Evolutionary conservation across 768 basidiomycete species (phyloP), one percentile per base, ranked within the genome.

Genomic region (Russula compacta): DNA sequence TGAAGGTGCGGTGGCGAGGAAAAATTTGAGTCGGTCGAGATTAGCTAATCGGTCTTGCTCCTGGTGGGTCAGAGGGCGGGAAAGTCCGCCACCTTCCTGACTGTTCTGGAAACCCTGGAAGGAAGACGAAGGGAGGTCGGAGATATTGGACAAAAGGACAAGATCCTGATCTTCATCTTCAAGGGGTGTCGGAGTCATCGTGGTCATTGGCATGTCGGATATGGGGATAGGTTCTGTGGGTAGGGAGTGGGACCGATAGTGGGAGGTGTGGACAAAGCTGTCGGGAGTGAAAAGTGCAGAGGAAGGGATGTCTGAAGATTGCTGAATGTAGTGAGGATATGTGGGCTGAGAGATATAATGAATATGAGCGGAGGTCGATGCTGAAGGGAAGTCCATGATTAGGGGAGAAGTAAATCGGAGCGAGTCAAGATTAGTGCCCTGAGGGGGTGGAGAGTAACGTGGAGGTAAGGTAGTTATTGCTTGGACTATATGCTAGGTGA

Each of bases 21-120:
- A 94, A 75, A 85, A 87, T 74, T 93, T 93, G 73, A 94, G 87
- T 21, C 83, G 73, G 67, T 94, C 89, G 21, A 94, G 80, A 65
- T 87, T 79, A n/a, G 81, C 81, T 44, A 92, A 76, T 29, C 82
- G 78, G 21, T 88, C 86, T 59, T 84, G 82, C 71, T 92, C 89
- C 53, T 80, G 74, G 1, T 79, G 69, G 6, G 79, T 82, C 51
- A 91, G 78, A 0, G 84, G 78, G n/a, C 86, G 75, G 19, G 78
- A 76, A 19, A 85, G 78, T 6, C 68, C 71, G 52, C 66, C 63
- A 14, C 57, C 56, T 9, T 53, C 51, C 17, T 55, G 51, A n/a
- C 11, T 46, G 19, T 54, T 46, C 36, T 64, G 56, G 62, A 65
- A 63, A n/a, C 57, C 53, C 50, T 65, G 61, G 15, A 64, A 43